Base-by-base conservation (phyloP, 176 grass and related monocot genomes). In the Lolium multiflorum region DNA sequence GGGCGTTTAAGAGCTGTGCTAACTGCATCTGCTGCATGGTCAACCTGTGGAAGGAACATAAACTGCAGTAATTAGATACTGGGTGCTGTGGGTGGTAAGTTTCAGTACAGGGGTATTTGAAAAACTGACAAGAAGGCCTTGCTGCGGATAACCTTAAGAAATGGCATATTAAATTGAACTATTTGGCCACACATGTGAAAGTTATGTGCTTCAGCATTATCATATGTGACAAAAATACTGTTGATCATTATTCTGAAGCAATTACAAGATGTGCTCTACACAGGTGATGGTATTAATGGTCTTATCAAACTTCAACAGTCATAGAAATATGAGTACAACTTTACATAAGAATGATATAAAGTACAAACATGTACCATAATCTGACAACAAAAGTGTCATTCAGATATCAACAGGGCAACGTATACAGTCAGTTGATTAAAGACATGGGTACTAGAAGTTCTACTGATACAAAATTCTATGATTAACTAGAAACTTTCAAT, bases 11-110 rank as follows among this genome's bases (percentile, higher is more conserved):
- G 78, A 50, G 52, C 41, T 77, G n/a, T 38, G 1, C n/a, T 82
- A 38, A 90, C 31, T 44, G 83, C 77, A 68, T 74, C 74, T 20
- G 71, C 26, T 77, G 61, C 70, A 85, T 12, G 25, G 16, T 49
- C 50, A 60, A 86, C 17, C 88, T 89, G 87, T 70, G 47, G 54
- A 86, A 22, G 5, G 20, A 82, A 70, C 15, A 77, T 18, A 75
- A 7, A 5, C 0, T 6, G 16, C 21, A 37, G 13, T 88, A 55
- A 28, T 75, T 28, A 88, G 39, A 77, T 38, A 57, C 24, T 43
- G 41, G 41, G 13, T 9, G 39, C 3, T n/a, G 38, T 11, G 8
- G 3, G 13, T 9, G 39, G 6, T n/a, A 48, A 35, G 37, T 9
- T 58, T 59, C n/a, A 59, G 59, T 80, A 49, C 51, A 70, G 7